Evolutionary conservation across 2,329 filamentous ascomycete genomes (phyloP).

Genomic region (Teratosphaeria viscida): DNA sequence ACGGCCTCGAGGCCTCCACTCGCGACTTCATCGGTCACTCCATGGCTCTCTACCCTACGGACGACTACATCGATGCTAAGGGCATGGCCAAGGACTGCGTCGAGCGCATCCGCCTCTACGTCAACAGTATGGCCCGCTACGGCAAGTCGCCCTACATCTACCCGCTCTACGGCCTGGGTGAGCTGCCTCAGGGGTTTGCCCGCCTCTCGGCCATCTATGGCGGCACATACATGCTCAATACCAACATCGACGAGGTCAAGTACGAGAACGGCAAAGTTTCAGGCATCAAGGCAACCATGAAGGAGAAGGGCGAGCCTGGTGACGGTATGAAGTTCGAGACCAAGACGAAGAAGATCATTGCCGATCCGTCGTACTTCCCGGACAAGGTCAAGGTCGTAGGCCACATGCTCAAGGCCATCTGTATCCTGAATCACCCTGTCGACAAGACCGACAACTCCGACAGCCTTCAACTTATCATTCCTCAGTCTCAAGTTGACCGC

Average conservation of each 20-base stretch:
- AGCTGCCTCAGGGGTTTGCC: conserved; percentile 95
- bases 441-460: conserved; percentile 81
- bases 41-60: conserved; percentile 90
- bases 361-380: conserved; percentile 94
- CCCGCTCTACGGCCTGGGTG: conserved; percentile 91
- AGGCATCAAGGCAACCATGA: conserved; percentile 97
- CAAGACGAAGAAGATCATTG: conserved; percentile 90
- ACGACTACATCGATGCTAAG: conserved; percentile 66
- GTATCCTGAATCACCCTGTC: conserved; percentile 90
- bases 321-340: conserved; percentile 85
- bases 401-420: conserved; percentile 91
- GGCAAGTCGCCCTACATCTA: conserved; percentile 99
- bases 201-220: conserved; percentile 97
- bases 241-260: conserved; percentile 76
- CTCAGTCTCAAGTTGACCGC: conserved; percentile 90
- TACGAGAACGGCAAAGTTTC: conserved; percentile 74
- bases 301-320: conserved; percentile 63
- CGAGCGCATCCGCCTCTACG: conserved; percentile 87
- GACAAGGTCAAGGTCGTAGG: conserved; percentile 78
- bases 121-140: conserved; percentile 93
- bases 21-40: conserved; percentile 96
- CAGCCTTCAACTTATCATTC: conserved; percentile 91
- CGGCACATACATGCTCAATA: conserved; percentile 99
- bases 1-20: conserved; percentile 78
- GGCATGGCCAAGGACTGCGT: conserved; percentile 76